Conservation (phyloP, 2,329 filamentous ascomycete genomes). For the Zasmidium angulare region DNA sequence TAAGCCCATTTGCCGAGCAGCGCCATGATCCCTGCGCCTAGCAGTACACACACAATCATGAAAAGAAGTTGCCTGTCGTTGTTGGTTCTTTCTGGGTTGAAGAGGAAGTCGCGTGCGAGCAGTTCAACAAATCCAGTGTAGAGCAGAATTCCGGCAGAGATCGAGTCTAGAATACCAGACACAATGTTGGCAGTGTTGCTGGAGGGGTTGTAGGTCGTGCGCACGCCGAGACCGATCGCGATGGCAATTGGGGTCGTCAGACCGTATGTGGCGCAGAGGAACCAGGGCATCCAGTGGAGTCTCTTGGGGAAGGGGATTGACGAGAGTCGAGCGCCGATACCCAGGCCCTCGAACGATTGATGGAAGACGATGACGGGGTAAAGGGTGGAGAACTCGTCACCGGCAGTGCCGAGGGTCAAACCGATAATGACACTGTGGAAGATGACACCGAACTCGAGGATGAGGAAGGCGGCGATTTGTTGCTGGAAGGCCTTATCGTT, state of each 20-base stretch:
- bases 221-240: slow-evolving; percentile 76
- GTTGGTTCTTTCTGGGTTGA: slow-evolving; percentile 80
- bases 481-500: slow-evolving; percentile 57
- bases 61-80: slow-evolving; percentile 86
- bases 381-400: slow-evolving; percentile 58
- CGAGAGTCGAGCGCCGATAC: slow-evolving; percentile 80
- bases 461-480: slow-evolving; percentile 83
- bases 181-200: slow-evolving; percentile 67
- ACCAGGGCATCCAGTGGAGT: slow-evolving; percentile 72
- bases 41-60: slow-evolving; percentile 85
- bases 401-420: slow-evolving; percentile 67
- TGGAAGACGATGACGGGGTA: slow-evolving; percentile 76
- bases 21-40: slow-evolving; percentile 73
- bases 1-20: slow-evolving; percentile 82
- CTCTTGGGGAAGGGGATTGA: slow-evolving; percentile 71
- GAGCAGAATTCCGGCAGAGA: slow-evolving; percentile 78
- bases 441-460: slow-evolving; percentile 92
- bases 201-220: slow-evolving; percentile 61
- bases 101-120: slow-evolving; percentile 54
- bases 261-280: slow-evolving; percentile 69
- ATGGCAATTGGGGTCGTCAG: slow-evolving; percentile 83
- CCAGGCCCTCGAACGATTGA: slow-evolving; percentile 89
- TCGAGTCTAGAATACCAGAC: slow-evolving; percentile 85
- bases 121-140: slow-evolving; percentile 51
- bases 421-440: slow-evolving; percentile 41